Base-by-base conservation (phyloP, 202 grass and related monocot species). In the Carex arenaria region DNA sequence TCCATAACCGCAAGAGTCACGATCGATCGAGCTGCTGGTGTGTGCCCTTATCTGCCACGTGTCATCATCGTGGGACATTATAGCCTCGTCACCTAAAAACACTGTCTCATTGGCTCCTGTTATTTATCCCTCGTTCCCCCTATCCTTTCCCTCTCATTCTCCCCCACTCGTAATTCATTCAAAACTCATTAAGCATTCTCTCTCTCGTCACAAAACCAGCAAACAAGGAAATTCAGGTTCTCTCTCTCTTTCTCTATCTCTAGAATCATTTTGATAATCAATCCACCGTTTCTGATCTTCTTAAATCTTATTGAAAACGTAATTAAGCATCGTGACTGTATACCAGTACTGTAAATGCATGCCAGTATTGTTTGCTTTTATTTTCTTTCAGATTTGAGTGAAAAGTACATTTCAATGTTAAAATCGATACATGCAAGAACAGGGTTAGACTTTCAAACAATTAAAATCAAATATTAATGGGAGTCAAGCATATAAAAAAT, bases 31-130 rank as follows among this genome's bases (percentile, higher is more conserved):
- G 49, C 12, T 12, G 73, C 52, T 56, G 30, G 22, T 54, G 73
- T 10, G 30, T 10, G 28, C 45, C 45, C 71, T 87, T 87, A 87
- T 87, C 80, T 68, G 47, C 85, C 80, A 83, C 80, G 61, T 87
- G n/a, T 59, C 70, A 67, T 78, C 43, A 42, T 57, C 19, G 8
- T 78, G 85, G 85, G 70, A 49, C 80, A 80, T 13, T n/a, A 53
- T 4, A 20, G 63, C 54, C 40, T 68, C 22, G 20, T 82, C 45
- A 26, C 19, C 63, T 66, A 34, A 5, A 13, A 54, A 5, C 17
- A 1, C 10, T 53, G 34, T 49, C 40, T 67, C 65, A 55, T 69
- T 61, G 61, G 23, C 26, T 79, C 70, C 47, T 68, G 4, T 79
- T 80, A 79, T 79, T 57, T 55, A 81, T 86, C 61, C 45, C 51